A percentile compares a stretch with the other conserved stretches of the same genome.
Evolutionary conservation across 2,329 filamentous ascomycete genomes (phyloP).

Genomic region (Blastomyces percursus): DNA sequence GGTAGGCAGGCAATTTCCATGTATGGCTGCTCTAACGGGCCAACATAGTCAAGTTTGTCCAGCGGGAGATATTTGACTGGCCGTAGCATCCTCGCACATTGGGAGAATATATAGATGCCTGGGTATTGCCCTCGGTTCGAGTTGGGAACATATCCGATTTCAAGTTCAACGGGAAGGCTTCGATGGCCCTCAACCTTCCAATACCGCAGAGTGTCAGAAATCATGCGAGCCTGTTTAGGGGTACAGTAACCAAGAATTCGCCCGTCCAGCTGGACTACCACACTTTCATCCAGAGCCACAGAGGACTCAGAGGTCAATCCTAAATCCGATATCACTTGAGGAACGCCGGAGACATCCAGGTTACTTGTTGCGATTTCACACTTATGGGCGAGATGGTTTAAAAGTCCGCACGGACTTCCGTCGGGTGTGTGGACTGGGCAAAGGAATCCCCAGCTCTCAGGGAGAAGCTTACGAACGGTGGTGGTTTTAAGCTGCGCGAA

Average conservation of each 20-base stretch:
- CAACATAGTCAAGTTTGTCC: conserved; percentile 76
- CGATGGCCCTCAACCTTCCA: conserved; percentile 91
- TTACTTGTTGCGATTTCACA: conserved; percentile 73
- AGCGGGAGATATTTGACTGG: conserved; percentile 87
- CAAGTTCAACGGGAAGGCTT: conserved; percentile 68
- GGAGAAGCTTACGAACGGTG: conserved; percentile 85
- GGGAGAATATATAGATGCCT: conserved; percentile 85
- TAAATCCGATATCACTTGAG: conserved; percentile 63
- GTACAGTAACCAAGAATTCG: conserved; percentile 82
- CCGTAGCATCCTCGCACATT: conserved; percentile 74
- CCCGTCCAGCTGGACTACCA: conserved; percentile 84
- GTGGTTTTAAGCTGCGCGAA: conserved; percentile 97
- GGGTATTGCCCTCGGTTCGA: conserved; percentile 92
- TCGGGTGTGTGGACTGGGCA: conserved; percentile 97
- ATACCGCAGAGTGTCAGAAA: conserved; percentile 77
- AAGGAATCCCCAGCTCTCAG: conserved; percentile 96
- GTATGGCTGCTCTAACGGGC: conserved; percentile 91
- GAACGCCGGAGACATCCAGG: conserved; percentile 63
- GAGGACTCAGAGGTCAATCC: conserved; percentile 67
- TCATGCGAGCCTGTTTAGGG: conserved; percentile 66
- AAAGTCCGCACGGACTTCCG: conserved; percentile 82
- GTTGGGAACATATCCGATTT: conserved; percentile 82
- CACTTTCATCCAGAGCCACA: conserved; percentile 68
- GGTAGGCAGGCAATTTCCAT: conserved; percentile 96
- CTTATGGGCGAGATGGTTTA: conserved; percentile 93